A percentile compares a stretch with the other conserved stretches of the same genome.
These are phyloP conservation scores for Truncatella angustata DNA, from an alignment of 2,329 filamentous ascomycete genomes.

Conservation along the genomic window DNA sequence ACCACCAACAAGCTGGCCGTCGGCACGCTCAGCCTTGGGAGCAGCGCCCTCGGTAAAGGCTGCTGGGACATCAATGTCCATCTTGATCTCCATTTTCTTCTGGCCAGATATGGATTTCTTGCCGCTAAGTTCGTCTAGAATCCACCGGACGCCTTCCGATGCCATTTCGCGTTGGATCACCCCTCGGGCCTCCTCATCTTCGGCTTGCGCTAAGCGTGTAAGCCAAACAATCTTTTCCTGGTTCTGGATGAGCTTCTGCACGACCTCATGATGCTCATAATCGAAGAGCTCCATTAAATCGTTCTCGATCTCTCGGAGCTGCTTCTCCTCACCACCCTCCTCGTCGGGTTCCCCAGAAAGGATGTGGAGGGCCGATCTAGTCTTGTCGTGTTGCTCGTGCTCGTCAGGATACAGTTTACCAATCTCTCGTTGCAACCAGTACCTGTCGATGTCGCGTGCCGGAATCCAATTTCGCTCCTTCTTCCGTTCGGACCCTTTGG, in stretches of 20 bases:
- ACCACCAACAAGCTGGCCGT: constrained; percentile 73
- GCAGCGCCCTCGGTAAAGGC: constrained; percentile 51
- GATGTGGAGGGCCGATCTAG: constrained; percentile 77
- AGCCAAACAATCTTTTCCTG: constrained; percentile 95
- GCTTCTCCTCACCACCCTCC: constrained; percentile 74
- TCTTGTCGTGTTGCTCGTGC: constrained; percentile 91
- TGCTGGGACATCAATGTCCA: constrained; percentile 80
- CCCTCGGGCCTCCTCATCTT: constrained; percentile 72
- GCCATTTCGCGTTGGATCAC: constrained; percentile 88
- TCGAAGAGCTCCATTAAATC: constrained; percentile 98
- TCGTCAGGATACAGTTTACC: constrained; percentile 86
- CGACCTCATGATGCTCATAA: constrained; percentile 91
- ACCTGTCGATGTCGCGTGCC: constrained; percentile 91
- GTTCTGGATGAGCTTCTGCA: constrained; percentile 87
- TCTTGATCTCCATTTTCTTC: constrained; percentile 84
- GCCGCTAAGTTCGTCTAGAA: constrained; percentile 84
- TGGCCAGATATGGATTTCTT: constrained; percentile 60
- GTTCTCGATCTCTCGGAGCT: constrained; percentile 92
- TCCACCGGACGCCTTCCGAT: constrained; percentile 80
- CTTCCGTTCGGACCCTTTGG: constrained; percentile 42
- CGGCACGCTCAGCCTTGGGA: constrained; percentile 54
- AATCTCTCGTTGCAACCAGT: constrained; percentile 93
- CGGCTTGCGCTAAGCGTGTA: constrained; percentile 79
- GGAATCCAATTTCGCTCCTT: constrained; percentile 65
- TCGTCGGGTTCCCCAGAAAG: constrained; percentile 73